These are phyloP conservation scores for Psidium guajava DNA, from an alignment of 345 rosid genomes.

Conservation along the genomic window DNA sequence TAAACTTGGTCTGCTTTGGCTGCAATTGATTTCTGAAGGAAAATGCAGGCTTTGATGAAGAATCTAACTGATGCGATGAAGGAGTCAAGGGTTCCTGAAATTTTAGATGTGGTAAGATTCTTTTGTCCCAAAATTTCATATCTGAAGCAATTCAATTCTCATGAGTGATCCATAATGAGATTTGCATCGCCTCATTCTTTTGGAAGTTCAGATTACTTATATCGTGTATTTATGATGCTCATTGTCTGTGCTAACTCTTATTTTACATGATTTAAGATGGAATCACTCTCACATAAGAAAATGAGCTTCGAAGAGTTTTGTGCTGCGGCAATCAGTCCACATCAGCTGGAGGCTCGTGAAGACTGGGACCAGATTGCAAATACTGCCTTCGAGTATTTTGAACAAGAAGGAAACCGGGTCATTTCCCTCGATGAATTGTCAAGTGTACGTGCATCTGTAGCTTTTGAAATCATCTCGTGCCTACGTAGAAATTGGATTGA, in stretches of 20 bases:
- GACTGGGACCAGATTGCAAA: constrained; percentile 76
- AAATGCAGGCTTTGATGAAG: constrained; percentile 57
- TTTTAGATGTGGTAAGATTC: constrained; percentile 23
- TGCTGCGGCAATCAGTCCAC: constrained; percentile 72
- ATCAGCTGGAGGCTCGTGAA: constrained; percentile 83
- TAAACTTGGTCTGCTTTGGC: neutral
- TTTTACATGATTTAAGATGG: constrained; percentile 40
- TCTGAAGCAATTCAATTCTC: neutral
- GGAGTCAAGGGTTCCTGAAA: constrained; percentile 69
- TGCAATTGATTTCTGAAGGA: neutral
- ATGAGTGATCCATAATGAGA: neutral
- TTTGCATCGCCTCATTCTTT: neutral
- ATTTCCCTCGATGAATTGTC: constrained; percentile 75
- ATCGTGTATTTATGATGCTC: neutral
- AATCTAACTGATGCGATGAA: constrained; percentile 74
- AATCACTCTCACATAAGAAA: constrained; percentile 48
- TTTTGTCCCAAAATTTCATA: neutral
- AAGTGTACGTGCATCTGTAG: constrained; percentile 22
- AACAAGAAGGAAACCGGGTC: constrained; percentile 69
- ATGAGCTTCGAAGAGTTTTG: constrained; percentile 87
- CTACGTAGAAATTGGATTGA: neutral
- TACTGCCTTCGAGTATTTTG: constrained; percentile 71
- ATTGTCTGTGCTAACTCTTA: neutral
- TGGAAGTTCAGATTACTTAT: neutral
- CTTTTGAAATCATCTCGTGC: neutral